phyloP scores from a whole-genome alignment of 768 basidiomycete species.

The Galerina sulciceps region DNA sequence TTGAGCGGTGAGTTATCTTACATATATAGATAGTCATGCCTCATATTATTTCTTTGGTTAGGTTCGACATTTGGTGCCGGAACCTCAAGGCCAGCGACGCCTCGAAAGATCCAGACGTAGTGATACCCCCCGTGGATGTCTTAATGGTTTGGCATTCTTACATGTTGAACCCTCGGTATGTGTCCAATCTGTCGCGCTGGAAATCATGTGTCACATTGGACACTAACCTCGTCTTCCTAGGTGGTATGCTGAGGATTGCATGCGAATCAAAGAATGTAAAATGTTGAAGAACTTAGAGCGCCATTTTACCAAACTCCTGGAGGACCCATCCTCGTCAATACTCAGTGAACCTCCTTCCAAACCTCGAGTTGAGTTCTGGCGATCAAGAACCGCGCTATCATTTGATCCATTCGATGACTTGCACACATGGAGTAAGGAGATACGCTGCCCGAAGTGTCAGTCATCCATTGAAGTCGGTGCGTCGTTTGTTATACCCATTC shows the following conservation, averaged over 20 bases:
- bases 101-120: constrained; percentile 7
- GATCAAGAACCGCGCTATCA: constrained; percentile 10
- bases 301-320: constrained; percentile 12
- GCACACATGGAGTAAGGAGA: constrained; percentile 11
- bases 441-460: constrained; percentile 34
- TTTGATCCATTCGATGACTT: constrained; percentile 24
- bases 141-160: constrained; percentile 46
- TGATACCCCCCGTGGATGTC: constrained; percentile 40
- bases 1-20: constrained; percentile 32
- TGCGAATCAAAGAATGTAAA: constrained; percentile 23
- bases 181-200: background rate
- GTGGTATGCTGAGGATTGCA: constrained; percentile 37
- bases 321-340: constrained; percentile 11
- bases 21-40: background rate
- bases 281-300: constrained; percentile 25
- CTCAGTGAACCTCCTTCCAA: constrained; percentile 13
- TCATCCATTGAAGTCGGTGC: constrained; percentile 27
- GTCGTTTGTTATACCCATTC: background rate
- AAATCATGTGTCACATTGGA: background rate
- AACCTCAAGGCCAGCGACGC: constrained; percentile 14
- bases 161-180: constrained; percentile 33
- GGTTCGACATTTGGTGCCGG: constrained; percentile 36
- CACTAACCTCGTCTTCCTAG: constrained; percentile 12
- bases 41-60: constrained; percentile 2
- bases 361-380: constrained; percentile 20